Conservation (phyloP, 2,329 filamentous ascomycete species). For the Talaromyces sp. region DNA sequence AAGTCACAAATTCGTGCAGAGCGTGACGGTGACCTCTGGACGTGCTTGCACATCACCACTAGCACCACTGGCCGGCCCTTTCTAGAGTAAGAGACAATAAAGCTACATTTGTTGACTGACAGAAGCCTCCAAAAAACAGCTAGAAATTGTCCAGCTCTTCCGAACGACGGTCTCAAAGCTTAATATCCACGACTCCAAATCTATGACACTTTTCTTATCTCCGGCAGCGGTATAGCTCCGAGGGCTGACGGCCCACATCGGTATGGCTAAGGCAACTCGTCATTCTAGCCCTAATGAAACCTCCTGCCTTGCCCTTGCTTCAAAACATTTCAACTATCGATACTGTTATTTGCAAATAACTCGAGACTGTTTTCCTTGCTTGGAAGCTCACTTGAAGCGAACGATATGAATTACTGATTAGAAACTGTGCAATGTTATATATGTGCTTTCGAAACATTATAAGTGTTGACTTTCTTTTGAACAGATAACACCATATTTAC, state of each 20-base stretch:
- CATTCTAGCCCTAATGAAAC: not conserved
- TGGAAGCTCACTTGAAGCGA: too few species aligned
- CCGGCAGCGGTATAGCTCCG: not conserved
- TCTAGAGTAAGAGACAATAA: not conserved
- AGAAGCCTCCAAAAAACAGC: not conserved
- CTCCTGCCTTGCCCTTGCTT: too few species aligned
- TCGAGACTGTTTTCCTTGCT: too few species aligned
- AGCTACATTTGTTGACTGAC: not conserved
- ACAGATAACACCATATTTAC: too few species aligned
- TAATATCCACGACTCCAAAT: not conserved
- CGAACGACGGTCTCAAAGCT: not conserved
- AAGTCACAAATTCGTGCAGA: not conserved
- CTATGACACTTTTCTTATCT: not conserved
- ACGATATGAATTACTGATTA: too few species aligned
- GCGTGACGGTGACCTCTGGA: not conserved
- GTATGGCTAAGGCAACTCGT: not conserved
- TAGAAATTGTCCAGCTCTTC: not conserved
- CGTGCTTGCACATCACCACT: not conserved
- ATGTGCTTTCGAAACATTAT: too few species aligned
- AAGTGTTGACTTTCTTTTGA: too few species aligned
- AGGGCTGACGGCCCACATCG: not conserved
- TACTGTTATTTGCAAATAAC: too few species aligned
- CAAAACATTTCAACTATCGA: too few species aligned
- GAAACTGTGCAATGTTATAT: too few species aligned
- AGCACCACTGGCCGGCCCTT: too few species aligned